A percentile compares a stretch with the other conserved stretches of the same genome.
Evolutionary conservation across 495 filamentous ascomycete genomes (phyloP).

Genomic region (Tuber brumale): DNA sequence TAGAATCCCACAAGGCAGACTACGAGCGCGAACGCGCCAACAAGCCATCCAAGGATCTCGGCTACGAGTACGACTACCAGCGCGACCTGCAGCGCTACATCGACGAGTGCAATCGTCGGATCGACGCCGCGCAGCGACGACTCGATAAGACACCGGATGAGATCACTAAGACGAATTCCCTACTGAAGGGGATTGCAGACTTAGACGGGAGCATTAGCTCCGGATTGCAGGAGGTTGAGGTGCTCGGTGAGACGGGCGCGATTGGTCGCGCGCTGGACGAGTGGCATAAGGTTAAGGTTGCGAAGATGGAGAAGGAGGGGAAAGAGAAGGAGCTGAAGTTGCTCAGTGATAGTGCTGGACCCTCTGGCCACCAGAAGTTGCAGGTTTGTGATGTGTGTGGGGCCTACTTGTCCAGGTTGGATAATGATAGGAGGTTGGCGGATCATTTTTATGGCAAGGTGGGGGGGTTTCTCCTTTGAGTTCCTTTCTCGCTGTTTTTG

Average conservation of each 20-base stretch:
- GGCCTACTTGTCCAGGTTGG: slow-evolving; percentile 80
- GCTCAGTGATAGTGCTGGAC: slow-evolving; percentile 84
- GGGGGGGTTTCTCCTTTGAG: not conserved
- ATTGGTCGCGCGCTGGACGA: slow-evolving; percentile 78
- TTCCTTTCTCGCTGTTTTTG: not conserved
- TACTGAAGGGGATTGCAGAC: slow-evolving; percentile 85
- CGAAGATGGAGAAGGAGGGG: slow-evolving; percentile 73
- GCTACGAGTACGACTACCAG: slow-evolving; percentile 94
- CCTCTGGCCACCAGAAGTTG: slow-evolving; percentile 90
- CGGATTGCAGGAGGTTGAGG: slow-evolving; percentile 74
- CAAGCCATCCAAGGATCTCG: slow-evolving; percentile 54
- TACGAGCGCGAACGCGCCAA: slow-evolving; percentile 67
- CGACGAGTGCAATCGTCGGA: slow-evolving; percentile 90
- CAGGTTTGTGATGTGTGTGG: slow-evolving; percentile 98
- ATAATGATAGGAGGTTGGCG: slow-evolving; percentile 87
- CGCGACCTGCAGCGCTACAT: slow-evolving; percentile 92
- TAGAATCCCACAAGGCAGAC: slow-evolving; percentile 76
- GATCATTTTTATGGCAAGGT: slow-evolving; percentile 96
- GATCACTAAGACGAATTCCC: slow-evolving; percentile 87
- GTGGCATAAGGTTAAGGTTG: slow-evolving; percentile 71
- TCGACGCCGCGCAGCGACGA: slow-evolving; percentile 79
- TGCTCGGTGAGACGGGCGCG: slow-evolving; percentile 73
- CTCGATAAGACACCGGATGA: slow-evolving; percentile 98
- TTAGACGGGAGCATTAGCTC: slow-evolving; percentile 70
- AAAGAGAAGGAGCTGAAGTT: slow-evolving; percentile 84